Base-by-base conservation (phyloP, 2,329 filamentous ascomycete species). In the Stromatinia cepivora region DNA sequence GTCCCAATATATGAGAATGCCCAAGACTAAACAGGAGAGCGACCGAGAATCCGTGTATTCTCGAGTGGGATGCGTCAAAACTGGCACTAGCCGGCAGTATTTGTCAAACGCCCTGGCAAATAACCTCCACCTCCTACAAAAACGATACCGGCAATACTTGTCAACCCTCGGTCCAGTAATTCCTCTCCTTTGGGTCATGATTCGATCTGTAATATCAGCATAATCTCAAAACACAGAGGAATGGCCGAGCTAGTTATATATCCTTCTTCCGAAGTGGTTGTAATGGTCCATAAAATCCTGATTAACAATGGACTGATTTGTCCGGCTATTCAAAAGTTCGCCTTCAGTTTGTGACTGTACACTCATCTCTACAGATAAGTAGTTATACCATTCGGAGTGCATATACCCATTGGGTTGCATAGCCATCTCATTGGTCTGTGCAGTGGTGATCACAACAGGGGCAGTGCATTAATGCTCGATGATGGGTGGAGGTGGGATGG, bases 41-140 rank as follows among this genome's bases (percentile, higher is more conserved):
- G n/a, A 34, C 36, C 61, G 61, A 39, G 22, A 68, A n/a, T 22
- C 17, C 39, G 46, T 34, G 63, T 36, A 39, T 28, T 6, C 22
- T 46, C 28, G 46, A 64, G 8, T 20, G 13, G 34, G 15, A 28
- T 2, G 22, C 28, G 15, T 39, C 34, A n/a, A 39, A 28, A 22
- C 46, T 39, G 61, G 31, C 22, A 52, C n/a, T 52, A 52, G 31
- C 15, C 0, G 10, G 34, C 28, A 39, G 36, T 58, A 71, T 88
- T 91, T 89, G 85, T 86, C 88, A 76, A 92, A 91, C 90, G 93
- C 90, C 93, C 90, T 90, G 91, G 91, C 85, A 88, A 86, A 84
- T 86, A 88, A 63, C 17, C 20, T 88, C 85, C 81, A 80, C 81
- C 82, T 7, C 45, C 13, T n/a, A 46, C 42, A 63, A 52, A 8